A percentile compares a stretch with the other conserved stretches of the same genome.
These are phyloP conservation scores for Oxytropis ochrocephala DNA, from an alignment of 306 rosid genomes.

Conservation along the genomic window DNA sequence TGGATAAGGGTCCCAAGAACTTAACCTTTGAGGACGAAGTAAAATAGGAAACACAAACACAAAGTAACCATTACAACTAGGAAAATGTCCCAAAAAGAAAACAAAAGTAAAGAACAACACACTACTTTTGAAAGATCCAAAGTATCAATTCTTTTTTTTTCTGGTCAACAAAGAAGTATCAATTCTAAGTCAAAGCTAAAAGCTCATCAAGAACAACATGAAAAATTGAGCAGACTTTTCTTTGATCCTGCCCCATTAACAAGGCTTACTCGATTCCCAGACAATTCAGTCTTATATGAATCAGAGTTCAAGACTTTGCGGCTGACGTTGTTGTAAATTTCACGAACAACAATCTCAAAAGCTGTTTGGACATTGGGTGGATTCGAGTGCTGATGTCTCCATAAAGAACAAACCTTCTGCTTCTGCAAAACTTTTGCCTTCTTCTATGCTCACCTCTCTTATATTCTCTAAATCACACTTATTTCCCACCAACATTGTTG, in stretches of 20 bases:
- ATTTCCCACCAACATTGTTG: conserved; percentile 87
- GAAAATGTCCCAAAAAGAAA: not conserved
- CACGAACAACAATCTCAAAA: conserved; percentile 71
- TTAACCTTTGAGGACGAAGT: not conserved
- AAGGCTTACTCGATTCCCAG: conserved; percentile 69
- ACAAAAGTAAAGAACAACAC: conserved; percentile 4
- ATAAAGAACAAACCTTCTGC: conserved; percentile 81
- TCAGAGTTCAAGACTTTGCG: conserved; percentile 72
- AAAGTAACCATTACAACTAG: not conserved
- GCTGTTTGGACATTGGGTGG: conserved; percentile 75
- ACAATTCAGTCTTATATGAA: conserved; percentile 75
- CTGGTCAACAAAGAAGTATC: too few species aligned
- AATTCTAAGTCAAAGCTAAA: conserved; percentile 12
- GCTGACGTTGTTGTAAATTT: conserved; percentile 78
- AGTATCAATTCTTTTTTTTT: conserved; percentile 17
- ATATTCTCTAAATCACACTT: conserved; percentile 87
- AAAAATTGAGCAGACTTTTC: conserved; percentile 32
- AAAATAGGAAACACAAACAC: not conserved
- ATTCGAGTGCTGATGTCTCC: conserved; percentile 92
- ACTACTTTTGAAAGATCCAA: conserved; percentile 18
- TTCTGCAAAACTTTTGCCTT: conserved; percentile 77
- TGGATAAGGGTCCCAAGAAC: not conserved
- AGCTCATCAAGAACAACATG: conserved; percentile 66
- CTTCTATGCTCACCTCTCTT: conserved; percentile 74
- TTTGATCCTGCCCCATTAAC: conserved; percentile 57